phyloP scores from a whole-genome alignment of 768 basidiomycete species.

The Termitomyces sp. region DNA sequence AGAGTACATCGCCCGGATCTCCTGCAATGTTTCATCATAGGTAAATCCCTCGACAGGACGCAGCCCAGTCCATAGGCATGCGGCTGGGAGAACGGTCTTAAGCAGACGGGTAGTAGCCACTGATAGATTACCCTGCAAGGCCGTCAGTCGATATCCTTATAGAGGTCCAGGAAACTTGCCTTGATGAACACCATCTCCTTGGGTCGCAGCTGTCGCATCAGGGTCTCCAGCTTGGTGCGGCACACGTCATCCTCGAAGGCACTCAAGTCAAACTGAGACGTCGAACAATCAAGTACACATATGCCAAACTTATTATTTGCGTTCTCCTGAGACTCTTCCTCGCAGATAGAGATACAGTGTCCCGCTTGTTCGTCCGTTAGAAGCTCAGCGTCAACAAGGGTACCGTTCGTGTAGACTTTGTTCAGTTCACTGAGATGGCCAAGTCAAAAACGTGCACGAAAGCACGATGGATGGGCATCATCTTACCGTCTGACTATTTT shows the following conservation, averaged over 20 bases:
- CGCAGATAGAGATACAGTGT: slow-evolving; percentile 88
- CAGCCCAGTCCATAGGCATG: slow-evolving; percentile 86
- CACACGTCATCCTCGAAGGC: slow-evolving; percentile 90
- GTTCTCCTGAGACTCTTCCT: slow-evolving; percentile 41
- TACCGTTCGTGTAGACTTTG: slow-evolving; percentile 96
- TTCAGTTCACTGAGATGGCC: slow-evolving; percentile 67
- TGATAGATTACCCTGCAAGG: slow-evolving; percentile 72
- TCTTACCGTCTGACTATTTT: slow-evolving; percentile 82
- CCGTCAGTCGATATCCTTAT: background rate
- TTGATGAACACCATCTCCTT: slow-evolving; percentile 91
- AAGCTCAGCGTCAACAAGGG: slow-evolving; percentile 85
- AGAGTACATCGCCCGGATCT: slow-evolving; percentile 64
- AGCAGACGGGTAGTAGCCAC: slow-evolving; percentile 78
- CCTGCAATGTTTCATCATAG: slow-evolving; percentile 63
- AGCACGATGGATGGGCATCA: background rate
- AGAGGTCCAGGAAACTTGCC: slow-evolving; percentile 33
- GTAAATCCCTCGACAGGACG: slow-evolving; percentile 77
- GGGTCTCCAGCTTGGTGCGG: slow-evolving; percentile 87
- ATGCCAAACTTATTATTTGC: slow-evolving; percentile 65
- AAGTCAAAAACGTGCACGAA: background rate
- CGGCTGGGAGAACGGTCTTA: slow-evolving; percentile 71
- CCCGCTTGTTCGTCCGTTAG: slow-evolving; percentile 91
- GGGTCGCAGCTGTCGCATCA: slow-evolving; percentile 84
- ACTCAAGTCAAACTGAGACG: slow-evolving; percentile 90
- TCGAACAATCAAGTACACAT: slow-evolving; percentile 90